A percentile compares a stretch with the other conserved stretches of the same genome.
Evolutionary conservation across 2,329 filamentous ascomycete genomes (phyloP).

Genomic region (Aspergillus fischeri): DNA sequence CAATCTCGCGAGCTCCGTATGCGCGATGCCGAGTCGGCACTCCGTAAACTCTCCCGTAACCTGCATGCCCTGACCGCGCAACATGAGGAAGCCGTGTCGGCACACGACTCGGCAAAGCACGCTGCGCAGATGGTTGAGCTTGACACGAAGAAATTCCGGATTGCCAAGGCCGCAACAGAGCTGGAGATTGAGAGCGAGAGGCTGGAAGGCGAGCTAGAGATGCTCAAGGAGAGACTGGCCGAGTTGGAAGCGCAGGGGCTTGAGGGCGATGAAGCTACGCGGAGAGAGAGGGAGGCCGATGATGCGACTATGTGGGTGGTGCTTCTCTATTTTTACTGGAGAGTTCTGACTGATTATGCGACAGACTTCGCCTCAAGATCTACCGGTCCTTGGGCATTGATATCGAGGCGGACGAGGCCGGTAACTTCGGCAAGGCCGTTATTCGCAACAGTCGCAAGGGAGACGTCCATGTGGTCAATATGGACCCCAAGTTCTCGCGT

Average conservation of each 20-base stretch:
- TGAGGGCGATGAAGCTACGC: slow-evolving; percentile 60
- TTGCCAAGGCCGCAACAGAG: slow-evolving; percentile 86
- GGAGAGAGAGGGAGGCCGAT: slow-evolving; percentile 49
- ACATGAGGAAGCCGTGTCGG: slow-evolving; percentile 68
- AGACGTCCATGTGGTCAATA: slow-evolving; percentile 90
- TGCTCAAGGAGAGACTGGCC: slow-evolving; percentile 69
- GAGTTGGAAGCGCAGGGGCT: slow-evolving; percentile 84
- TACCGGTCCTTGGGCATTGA: slow-evolving; percentile 90
- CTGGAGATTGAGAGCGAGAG: slow-evolving; percentile 93
- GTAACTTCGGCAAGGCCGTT: slow-evolving; percentile 80
- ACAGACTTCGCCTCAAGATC: slow-evolving; percentile 74
- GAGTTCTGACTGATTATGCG: slow-evolving; percentile 7
- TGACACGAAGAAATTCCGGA: slow-evolving; percentile 89
- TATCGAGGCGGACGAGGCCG: slow-evolving; percentile 72
- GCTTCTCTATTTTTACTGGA: neutral
- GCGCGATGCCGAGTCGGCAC: slow-evolving; percentile 61
- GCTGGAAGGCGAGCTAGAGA: slow-evolving; percentile 71
- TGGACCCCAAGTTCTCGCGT: slow-evolving; percentile 85
- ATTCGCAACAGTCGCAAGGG: slow-evolving; percentile 82
- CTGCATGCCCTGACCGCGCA: slow-evolving; percentile 71
- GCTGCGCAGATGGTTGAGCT: slow-evolving; percentile 79
- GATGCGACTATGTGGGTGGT: slow-evolving; percentile 44
- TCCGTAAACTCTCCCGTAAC: slow-evolving; percentile 70
- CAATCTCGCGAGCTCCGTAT: slow-evolving; percentile 77
- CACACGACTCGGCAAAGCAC: slow-evolving; percentile 75